Evolutionary conservation across 2,329 filamentous ascomycete species (phyloP).

Genomic region (Blumeria graminis): DNA sequence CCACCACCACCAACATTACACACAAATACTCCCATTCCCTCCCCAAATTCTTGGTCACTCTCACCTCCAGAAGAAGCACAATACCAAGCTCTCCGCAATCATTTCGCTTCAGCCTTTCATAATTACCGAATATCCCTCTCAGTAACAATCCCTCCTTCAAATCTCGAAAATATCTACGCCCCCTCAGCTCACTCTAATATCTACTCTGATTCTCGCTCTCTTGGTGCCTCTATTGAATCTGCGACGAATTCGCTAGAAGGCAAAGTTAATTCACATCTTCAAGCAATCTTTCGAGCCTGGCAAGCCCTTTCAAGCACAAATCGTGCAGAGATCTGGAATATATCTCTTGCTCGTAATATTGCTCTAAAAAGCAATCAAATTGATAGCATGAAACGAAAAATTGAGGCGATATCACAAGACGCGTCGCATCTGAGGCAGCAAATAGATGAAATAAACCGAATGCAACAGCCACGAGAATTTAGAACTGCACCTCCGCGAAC

Average conservation of each 20-base stretch:
- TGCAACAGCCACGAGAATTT: slow-evolving; percentile 36
- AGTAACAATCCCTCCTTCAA: slow-evolving; percentile 23
- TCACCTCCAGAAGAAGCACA: slow-evolving; percentile 50
- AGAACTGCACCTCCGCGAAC: slow-evolving; percentile 27
- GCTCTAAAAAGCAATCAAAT: slow-evolving; percentile 29
- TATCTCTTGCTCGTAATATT: slow-evolving; percentile 35
- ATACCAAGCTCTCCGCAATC: slow-evolving; percentile 42
- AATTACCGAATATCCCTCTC: slow-evolving; percentile 34
- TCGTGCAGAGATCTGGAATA: slow-evolving; percentile 32
- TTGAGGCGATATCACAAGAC: slow-evolving; percentile 24
- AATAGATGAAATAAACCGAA: slow-evolving; percentile 31
- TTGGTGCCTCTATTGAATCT: slow-evolving; percentile 15
- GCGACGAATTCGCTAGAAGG: slow-evolving; percentile 29
- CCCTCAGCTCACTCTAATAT: background rate
- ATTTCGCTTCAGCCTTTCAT: slow-evolving; percentile 42
- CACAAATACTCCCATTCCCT: slow-evolving; percentile 50
- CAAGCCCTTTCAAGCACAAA: slow-evolving; percentile 31
- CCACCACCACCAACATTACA: slow-evolving; percentile 62
- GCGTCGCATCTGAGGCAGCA: slow-evolving; percentile 30
- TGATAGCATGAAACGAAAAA: slow-evolving; percentile 23
- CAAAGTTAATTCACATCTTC: slow-evolving; percentile 48
- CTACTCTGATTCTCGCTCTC: slow-evolving; percentile 15
- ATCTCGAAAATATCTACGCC: slow-evolving; percentile 24
- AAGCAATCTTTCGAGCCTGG: slow-evolving; percentile 61
- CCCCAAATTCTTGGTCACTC: slow-evolving; percentile 59